Conservation (phyloP, 371 early-diverging fungal species). For the Apophysomyces variabilis region DNA sequence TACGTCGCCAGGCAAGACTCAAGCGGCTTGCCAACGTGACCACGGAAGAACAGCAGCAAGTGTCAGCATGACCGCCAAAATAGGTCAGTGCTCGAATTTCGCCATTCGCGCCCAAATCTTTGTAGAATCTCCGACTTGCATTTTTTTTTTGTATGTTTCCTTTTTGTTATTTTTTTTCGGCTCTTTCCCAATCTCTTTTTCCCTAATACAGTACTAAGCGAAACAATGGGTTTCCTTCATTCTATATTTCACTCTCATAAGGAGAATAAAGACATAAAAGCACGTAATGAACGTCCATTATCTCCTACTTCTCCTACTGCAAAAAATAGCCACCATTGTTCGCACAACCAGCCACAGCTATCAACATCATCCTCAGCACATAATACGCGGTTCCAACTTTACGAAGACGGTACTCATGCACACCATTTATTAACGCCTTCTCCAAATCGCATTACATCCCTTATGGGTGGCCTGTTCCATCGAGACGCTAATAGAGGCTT, state of each 20-base stretch:
- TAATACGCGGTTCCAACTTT: slow-evolving; percentile 35
- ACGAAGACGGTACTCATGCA: slow-evolving; percentile 37
- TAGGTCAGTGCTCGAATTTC: no score
- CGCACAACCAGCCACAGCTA: not conserved
- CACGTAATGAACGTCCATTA: not conserved
- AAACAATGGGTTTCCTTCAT: slow-evolving; percentile 41
- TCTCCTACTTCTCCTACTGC: not conserved
- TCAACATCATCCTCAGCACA: no score
- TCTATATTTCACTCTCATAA: slow-evolving; percentile 24
- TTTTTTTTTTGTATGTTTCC: slow-evolving; percentile 1
- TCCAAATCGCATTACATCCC: slow-evolving; percentile 37
- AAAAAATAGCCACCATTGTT: not conserved
- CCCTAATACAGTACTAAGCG: not conserved
- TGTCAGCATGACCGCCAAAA: not conserved
- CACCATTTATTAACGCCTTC: slow-evolving; percentile 42
- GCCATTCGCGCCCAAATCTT: no score
- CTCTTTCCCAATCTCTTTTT: slow-evolving; percentile 15
- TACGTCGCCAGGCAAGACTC: slow-evolving; percentile 25
- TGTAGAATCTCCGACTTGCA: not conserved
- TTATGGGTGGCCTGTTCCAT: slow-evolving; percentile 34
- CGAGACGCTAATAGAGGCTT: slow-evolving; percentile 16
- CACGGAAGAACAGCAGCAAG: slow-evolving; percentile 13
- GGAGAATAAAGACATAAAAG: slow-evolving; percentile 14
- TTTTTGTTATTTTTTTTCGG: slow-evolving; percentile 11
- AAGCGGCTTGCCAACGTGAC: slow-evolving; percentile 17